A percentile compares a stretch with the other conserved stretches of the same genome.
phyloP scores from a whole-genome alignment of 2,329 filamentous ascomycete genomes.

The Paraconiothyrium sp. region DNA sequence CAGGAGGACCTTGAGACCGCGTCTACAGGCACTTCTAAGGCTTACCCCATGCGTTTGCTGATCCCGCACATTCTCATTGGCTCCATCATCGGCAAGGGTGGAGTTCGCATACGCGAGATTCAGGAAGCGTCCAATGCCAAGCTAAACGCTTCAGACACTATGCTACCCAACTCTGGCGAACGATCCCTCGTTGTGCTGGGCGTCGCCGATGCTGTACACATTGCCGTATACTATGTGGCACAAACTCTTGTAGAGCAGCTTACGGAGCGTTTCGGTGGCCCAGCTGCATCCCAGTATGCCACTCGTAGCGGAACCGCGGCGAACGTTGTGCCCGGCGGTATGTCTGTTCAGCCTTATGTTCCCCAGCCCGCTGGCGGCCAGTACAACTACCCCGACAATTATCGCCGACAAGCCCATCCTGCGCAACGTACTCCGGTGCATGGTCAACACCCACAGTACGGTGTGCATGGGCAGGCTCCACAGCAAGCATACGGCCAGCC shows the following conservation, averaged over 20 bases:
- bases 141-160: constrained; percentile 94
- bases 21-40: constrained; percentile 94
- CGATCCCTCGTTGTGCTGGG: constrained; percentile 97
- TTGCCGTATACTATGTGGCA: constrained; percentile 97
- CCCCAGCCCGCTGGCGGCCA: constrained; percentile 92
- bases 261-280: constrained; percentile 94
- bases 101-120: constrained; percentile 95
- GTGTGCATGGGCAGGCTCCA: constrained; percentile 70
- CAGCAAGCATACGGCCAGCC: constrained; percentile 61
- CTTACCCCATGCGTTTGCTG: constrained; percentile 92
- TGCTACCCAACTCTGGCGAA: constrained; percentile 92
- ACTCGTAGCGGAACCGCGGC: constrained; percentile 93
- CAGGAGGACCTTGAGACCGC: constrained; percentile 90
- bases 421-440: constrained; percentile 79
- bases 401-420: constrained; percentile 72
- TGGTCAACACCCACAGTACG: constrained; percentile 70
- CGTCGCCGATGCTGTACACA: constrained; percentile 97
- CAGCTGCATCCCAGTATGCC: constrained; percentile 96
- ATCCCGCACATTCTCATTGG: constrained; percentile 98
- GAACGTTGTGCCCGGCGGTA: constrained; percentile 92
- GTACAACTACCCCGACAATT: constrained; percentile 90
- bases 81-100: constrained; percentile 97
- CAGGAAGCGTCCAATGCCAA: constrained; percentile 97
- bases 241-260: constrained; percentile 98
- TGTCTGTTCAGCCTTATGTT: constrained; percentile 99